These are phyloP conservation scores for Cystoisospora suis DNA, from an alignment of 169 alveolate species.

Conservation along the genomic window DNA sequence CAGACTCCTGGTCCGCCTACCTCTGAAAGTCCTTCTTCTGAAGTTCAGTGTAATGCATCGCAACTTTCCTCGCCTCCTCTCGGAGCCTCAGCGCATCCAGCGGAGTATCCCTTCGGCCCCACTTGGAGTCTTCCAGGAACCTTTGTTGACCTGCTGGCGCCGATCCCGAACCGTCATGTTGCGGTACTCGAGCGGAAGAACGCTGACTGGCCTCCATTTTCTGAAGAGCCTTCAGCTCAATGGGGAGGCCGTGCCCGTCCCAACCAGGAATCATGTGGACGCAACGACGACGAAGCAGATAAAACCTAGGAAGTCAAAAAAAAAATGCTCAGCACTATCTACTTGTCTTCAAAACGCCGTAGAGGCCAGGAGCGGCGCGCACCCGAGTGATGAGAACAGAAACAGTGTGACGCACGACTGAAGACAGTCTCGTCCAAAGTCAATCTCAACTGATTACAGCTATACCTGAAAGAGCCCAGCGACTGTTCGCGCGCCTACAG, in stretches of 20 bases:
- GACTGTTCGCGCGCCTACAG: no score
- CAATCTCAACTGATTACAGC: not conserved
- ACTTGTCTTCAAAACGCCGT: not conserved
- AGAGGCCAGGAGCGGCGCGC: not conserved
- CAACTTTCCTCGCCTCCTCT: not conserved
- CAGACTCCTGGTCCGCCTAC: not conserved
- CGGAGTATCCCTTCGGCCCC: no score
- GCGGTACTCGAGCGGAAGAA: no score
- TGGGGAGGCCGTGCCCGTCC: constrained; percentile 92
- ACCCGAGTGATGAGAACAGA: not conserved
- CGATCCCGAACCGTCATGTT: no score
- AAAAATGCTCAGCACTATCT: not conserved
- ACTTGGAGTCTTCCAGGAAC: no score
- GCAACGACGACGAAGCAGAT: constrained; percentile 75
- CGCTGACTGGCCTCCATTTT: no score
- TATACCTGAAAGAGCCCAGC: not conserved
- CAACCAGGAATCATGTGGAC: constrained; percentile 86
- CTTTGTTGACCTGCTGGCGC: no score
- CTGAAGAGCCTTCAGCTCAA: constrained; percentile 76
- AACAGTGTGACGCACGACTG: not conserved
- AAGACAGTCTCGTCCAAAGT: not conserved
- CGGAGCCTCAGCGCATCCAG: no score
- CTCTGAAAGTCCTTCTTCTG: not conserved
- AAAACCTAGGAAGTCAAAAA: constrained; percentile 38
- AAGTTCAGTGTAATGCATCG: constrained; percentile 18